These are phyloP conservation scores for Ambrosia artemisiifolia DNA, from an alignment of 129 eudicot genomes.

Conservation along the genomic window DNA sequence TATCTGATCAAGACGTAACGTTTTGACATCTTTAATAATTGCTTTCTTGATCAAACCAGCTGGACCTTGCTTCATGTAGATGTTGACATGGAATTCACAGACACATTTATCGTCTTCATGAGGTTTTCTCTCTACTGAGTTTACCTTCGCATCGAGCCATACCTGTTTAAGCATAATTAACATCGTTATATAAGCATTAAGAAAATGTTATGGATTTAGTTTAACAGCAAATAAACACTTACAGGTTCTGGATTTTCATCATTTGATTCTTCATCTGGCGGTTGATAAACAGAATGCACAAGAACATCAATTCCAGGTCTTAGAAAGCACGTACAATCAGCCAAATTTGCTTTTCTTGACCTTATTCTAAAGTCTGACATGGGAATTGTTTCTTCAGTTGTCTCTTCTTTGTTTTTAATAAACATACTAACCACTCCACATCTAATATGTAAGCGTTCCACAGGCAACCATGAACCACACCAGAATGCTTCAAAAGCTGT, in stretches of 20 bases:
- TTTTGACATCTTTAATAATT: slow-evolving; percentile 46
- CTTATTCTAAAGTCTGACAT: slow-evolving; percentile 62
- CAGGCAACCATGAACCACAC: slow-evolving; percentile 59
- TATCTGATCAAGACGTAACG: slow-evolving; percentile 55
- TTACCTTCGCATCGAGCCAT: slow-evolving; percentile 83
- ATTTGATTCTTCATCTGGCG: slow-evolving; percentile 44
- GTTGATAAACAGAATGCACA: slow-evolving; percentile 49
- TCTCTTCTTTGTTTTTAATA: slow-evolving; percentile 45
- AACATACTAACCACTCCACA: slow-evolving; percentile 53
- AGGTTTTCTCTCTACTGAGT: slow-evolving; percentile 85
- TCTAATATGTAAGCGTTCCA: slow-evolving; percentile 63
- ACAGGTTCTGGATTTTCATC: slow-evolving; percentile 52
- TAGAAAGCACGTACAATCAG: slow-evolving; percentile 72
- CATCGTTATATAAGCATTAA: slow-evolving; percentile 9
- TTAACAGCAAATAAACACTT: slow-evolving; percentile 37
- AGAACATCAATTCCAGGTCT: slow-evolving; percentile 81
- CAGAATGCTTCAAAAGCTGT: slow-evolving; percentile 90
- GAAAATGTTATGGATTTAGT: background rate
- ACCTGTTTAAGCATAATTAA: slow-evolving; percentile 35
- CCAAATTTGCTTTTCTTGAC: slow-evolving; percentile 68
- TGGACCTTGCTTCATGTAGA: slow-evolving; percentile 64
- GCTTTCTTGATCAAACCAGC: slow-evolving; percentile 43
- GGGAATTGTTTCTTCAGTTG: slow-evolving; percentile 47
- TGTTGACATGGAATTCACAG: slow-evolving; percentile 63
- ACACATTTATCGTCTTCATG: slow-evolving; percentile 57